These are phyloP conservation scores for Candida labiduridarum DNA, from an alignment of 1,139 yeast genomes.

Conservation along the genomic window DNA sequence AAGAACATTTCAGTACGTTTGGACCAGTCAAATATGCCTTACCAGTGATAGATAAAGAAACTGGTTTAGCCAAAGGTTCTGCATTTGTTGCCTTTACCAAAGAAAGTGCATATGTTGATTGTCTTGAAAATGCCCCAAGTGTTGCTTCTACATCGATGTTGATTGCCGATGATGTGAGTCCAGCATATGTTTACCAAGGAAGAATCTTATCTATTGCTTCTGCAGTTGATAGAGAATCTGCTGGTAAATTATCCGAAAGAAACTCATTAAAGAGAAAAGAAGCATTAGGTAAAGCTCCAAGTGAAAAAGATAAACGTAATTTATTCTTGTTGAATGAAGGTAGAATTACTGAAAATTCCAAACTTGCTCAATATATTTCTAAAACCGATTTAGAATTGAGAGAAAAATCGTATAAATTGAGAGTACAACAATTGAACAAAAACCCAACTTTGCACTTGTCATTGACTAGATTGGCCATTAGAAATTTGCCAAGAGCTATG, in stretches of 20 bases:
- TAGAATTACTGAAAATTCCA: slow-evolving; percentile 78
- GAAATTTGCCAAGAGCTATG: slow-evolving; percentile 94
- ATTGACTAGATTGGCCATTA: slow-evolving; percentile 87
- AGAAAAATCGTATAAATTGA: slow-evolving; percentile 80
- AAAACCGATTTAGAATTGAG: slow-evolving; percentile 82
- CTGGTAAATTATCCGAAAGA: slow-evolving; percentile 70
- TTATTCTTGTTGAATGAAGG: slow-evolving; percentile 91
- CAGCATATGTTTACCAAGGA: slow-evolving; percentile 89
- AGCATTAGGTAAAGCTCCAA: slow-evolving; percentile 76
- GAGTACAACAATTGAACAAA: slow-evolving; percentile 88
- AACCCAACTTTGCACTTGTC: slow-evolving; percentile 91
- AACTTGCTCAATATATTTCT: slow-evolving; percentile 69
- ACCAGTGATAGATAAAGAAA: slow-evolving; percentile 84
- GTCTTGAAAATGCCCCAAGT: slow-evolving; percentile 78
- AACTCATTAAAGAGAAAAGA: slow-evolving; percentile 75
- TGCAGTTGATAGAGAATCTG: slow-evolving; percentile 88
- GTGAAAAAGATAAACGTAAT: slow-evolving; percentile 81
- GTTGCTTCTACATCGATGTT: slow-evolving; percentile 76
- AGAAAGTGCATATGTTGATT: slow-evolving; percentile 63
- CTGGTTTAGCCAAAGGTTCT: slow-evolving; percentile 90
- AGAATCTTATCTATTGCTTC: slow-evolving; percentile 82
- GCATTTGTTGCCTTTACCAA: slow-evolving; percentile 87
- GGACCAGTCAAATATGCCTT: slow-evolving; percentile 92
- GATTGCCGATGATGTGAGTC: slow-evolving; percentile 88
- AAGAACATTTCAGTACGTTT: slow-evolving; percentile 72